phyloP scores from a whole-genome alignment of 2,329 filamentous ascomycete species.

The Trichoderma sp. region DNA sequence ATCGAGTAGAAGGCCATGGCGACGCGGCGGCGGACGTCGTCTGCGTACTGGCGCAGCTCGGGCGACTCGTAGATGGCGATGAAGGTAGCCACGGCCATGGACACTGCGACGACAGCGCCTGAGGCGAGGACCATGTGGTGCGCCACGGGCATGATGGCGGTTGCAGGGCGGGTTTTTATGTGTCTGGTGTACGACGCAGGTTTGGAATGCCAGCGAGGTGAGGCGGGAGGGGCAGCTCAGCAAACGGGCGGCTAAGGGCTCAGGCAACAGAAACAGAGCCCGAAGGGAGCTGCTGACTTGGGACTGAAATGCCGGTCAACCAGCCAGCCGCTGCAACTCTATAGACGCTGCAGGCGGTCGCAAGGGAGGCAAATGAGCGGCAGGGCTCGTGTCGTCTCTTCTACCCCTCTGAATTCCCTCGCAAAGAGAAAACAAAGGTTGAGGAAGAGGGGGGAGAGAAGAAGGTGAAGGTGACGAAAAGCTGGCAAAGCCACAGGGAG shows the following conservation, averaged over 20 bases:
- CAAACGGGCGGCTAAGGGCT: constrained; percentile 8
- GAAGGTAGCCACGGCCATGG: constrained; percentile 58
- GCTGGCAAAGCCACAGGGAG: neutral
- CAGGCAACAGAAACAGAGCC: constrained; percentile 13
- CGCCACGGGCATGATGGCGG: constrained; percentile 48
- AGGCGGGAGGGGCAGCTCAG: constrained; percentile 15
- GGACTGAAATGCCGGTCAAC: neutral
- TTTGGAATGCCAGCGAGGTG: neutral
- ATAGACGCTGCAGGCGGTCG: neutral
- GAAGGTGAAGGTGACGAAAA: neutral
- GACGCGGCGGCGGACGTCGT: constrained; percentile 62
- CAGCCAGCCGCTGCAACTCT: constrained; percentile 10
- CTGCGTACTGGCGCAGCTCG: constrained; percentile 62
- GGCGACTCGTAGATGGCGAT: constrained; percentile 65
- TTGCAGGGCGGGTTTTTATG: constrained; percentile 13
- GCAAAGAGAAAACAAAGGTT: neutral
- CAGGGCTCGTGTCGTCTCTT: neutral
- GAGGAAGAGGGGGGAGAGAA: neutral
- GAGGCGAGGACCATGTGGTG: constrained; percentile 57
- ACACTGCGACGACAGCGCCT: constrained; percentile 60
- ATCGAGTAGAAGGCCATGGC: constrained; percentile 61
- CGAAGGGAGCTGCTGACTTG: constrained; percentile 14
- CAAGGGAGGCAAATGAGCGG: neutral
- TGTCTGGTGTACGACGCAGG: neutral
- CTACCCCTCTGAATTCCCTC: neutral